These are phyloP conservation scores for Aspergillus pseudoviridinutans DNA, from an alignment of 2,329 filamentous ascomycete species.

Conservation along the genomic window DNA sequence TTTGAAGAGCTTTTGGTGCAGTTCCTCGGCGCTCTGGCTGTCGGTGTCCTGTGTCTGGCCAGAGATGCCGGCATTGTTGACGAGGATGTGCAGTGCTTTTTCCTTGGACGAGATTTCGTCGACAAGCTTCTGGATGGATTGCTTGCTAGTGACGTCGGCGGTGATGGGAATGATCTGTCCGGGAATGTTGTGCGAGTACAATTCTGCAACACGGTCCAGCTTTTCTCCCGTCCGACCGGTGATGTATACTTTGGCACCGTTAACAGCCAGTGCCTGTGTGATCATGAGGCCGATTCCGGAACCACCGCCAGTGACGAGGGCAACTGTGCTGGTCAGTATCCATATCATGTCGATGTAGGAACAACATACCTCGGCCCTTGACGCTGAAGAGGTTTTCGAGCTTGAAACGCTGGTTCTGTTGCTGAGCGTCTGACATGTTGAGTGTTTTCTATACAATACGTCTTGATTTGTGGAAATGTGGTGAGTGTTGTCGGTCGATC, in stretches of 20 bases:
- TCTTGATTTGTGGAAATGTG: background rate
- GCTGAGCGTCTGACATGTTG: constrained; percentile 25
- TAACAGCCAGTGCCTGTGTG: constrained; percentile 54
- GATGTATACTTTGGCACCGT: constrained; percentile 61
- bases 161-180: constrained; percentile 58
- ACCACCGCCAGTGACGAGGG: constrained; percentile 58
- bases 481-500: background rate
- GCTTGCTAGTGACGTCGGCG: constrained; percentile 62
- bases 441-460: background rate
- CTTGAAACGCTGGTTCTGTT: constrained; percentile 42
- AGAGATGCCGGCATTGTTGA: constrained; percentile 66
- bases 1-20: constrained; percentile 58
- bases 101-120: constrained; percentile 56
- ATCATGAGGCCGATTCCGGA: constrained; percentile 64
- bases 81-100: constrained; percentile 65
- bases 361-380: constrained; percentile 40
- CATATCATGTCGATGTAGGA: background rate
- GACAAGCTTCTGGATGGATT: constrained; percentile 56
- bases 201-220: constrained; percentile 30
- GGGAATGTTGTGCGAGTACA: constrained; percentile 45
- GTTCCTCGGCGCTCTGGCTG: constrained; percentile 49
- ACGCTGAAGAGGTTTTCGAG: constrained; percentile 53
- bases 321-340: constrained; percentile 35
- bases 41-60: constrained; percentile 53
- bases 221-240: constrained; percentile 48